phyloP scores from a whole-genome alignment of 352 stramenopile species.

The Globisporangium radiosum region DNA sequence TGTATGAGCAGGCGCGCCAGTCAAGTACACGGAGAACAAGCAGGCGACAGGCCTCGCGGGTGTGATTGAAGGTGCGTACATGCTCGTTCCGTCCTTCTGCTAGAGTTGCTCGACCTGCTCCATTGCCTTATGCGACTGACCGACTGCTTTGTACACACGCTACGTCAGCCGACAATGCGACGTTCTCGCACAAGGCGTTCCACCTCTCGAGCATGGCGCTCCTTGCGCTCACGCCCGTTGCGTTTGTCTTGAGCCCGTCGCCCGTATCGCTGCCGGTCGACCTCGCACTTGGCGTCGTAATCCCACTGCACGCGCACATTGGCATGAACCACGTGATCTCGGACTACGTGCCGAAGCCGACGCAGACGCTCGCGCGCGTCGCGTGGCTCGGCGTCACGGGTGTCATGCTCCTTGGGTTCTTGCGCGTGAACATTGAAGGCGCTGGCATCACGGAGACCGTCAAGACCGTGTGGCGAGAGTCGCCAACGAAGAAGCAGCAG shows the following conservation, averaged over 20 bases:
- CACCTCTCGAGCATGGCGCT: slow-evolving; percentile 55
- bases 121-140: not conserved
- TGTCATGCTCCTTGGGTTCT: slow-evolving; percentile 75
- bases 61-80: slow-evolving; percentile 55
- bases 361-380: slow-evolving; percentile 48
- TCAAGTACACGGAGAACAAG: slow-evolving; percentile 83
- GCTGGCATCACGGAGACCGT: slow-evolving; percentile 79
- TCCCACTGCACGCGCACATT: slow-evolving; percentile 90
- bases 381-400: slow-evolving; percentile 67
- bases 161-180: slow-evolving; percentile 65
- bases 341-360: slow-evolving; percentile 91
- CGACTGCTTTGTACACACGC: too few relatives aligned
- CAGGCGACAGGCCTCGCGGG: slow-evolving; percentile 49
- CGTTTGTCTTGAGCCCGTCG: slow-evolving; percentile 76
- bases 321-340: slow-evolving; percentile 93
- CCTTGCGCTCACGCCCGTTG: slow-evolving; percentile 53
- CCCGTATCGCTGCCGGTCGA: slow-evolving; percentile 65
- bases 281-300: slow-evolving; percentile 67
- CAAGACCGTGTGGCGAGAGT: slow-evolving; percentile 83
- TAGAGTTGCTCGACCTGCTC: not conserved
- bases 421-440: slow-evolving; percentile 83
- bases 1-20: slow-evolving; percentile 30
- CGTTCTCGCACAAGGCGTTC: slow-evolving; percentile 52
- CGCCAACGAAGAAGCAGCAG: slow-evolving; percentile 47
- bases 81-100: not conserved